These are phyloP conservation scores for Chaetothyriales sp. DNA, from an alignment of 2,329 filamentous ascomycete species.

Conservation along the genomic window DNA sequence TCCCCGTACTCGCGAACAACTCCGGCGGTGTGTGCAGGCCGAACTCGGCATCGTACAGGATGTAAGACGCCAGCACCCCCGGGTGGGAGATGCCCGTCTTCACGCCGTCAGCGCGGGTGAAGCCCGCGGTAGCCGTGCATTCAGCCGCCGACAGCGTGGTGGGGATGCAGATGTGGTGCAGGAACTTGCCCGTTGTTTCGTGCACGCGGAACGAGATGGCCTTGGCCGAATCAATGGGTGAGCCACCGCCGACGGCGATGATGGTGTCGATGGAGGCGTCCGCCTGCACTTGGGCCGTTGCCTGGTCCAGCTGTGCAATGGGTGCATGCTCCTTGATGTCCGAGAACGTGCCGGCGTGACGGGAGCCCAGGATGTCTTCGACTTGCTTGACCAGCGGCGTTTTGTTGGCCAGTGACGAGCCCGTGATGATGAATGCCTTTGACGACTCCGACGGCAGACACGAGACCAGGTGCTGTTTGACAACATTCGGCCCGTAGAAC, in stretches of 20 bases:
- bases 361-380: constrained; percentile 33
- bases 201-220: constrained; percentile 33
- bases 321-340: constrained; percentile 44
- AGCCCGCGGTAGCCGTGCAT: constrained; percentile 40
- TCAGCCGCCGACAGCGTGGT: constrained; percentile 42
- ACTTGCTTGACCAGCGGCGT: constrained; percentile 40
- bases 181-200: constrained; percentile 28
- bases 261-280: constrained; percentile 40
- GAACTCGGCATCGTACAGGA: constrained; percentile 38
- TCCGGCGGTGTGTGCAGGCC: constrained; percentile 37
- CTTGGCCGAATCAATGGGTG: constrained; percentile 41
- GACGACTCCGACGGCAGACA: constrained; percentile 30
- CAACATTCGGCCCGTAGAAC: constrained; percentile 37
- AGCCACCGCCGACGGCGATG: constrained; percentile 42
- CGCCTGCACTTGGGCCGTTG: constrained; percentile 33
- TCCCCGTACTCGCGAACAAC: constrained; percentile 39
- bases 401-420: constrained; percentile 40
- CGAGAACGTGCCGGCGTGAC: constrained; percentile 41
- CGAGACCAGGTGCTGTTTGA: constrained; percentile 34
- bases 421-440: constrained; percentile 46
- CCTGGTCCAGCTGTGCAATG: constrained; percentile 40
- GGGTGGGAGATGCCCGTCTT: constrained; percentile 32
- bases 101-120: constrained; percentile 35
- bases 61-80: constrained; percentile 17
- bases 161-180: constrained; percentile 36